Evolutionary conservation across 2,329 filamentous ascomycete genomes (phyloP), one percentile per base, ranked within the genome.

Genomic region (Ophiostoma fasciatum): DNA sequence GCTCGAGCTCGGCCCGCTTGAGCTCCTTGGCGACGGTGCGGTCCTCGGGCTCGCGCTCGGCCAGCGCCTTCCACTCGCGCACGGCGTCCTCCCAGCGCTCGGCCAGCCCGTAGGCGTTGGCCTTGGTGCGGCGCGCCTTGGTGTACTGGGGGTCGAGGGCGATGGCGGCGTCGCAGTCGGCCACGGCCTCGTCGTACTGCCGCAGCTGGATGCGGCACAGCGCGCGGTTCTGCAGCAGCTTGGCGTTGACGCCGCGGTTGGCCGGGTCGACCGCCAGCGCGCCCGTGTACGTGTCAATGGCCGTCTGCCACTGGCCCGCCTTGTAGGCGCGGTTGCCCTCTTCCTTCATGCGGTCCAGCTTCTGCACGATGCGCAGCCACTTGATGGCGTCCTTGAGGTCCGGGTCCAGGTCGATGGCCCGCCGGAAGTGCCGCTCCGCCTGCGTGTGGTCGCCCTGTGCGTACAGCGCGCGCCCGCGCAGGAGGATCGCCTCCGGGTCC

Each of bases 401-500:
- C 8, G 90, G 90, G 49, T 96, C 90, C 55, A 87, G 84, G 54
- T 70, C 81, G 38, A 94, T 63, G 15, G 88, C 90, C 61, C 90
- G 82, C 45, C 84, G 75, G 63, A 96, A 90, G 56, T 92, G 82
- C 53, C 88, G 82, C 29, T 94, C 71, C 2, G 90, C 88, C 66
- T 94, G 93, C 3, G 92, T 82, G 51, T 94, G 94, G 48, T 98
- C 90, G 21, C 90, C 90, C 54, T 90, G 82, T 4, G 77, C 78
- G 50, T 96, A 96, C 33, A 94, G 68, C 13, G 84, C 80, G 44
- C 85, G 75, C 18, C 88, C 90, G 32, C 88, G 75, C 35, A 98
- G 71, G 6, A 94, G 82, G 44, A 98, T 64, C 2, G 88, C 90
- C 60, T 98, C 90, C 2, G 90, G 87, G 51, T 98, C 90, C 53